phyloP scores from a whole-genome alignment of 1,284 basidiomycete genomes.

The Ustilago loliicola region DNA sequence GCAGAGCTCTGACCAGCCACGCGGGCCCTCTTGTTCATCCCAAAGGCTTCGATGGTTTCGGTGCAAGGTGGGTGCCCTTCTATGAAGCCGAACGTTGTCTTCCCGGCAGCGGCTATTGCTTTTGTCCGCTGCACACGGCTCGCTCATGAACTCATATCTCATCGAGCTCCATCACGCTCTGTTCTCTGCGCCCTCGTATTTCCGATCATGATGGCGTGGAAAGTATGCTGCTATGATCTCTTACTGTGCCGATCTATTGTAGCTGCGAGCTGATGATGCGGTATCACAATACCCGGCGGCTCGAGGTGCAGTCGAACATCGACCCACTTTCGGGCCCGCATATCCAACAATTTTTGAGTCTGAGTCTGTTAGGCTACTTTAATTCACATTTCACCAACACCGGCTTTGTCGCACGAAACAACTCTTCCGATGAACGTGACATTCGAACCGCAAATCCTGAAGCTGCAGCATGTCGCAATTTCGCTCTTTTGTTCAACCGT shows the following conservation, averaged over 20 bases:
- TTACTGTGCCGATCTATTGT: neutral
- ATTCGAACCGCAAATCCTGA: constrained; percentile 30
- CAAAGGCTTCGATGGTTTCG: too few species aligned
- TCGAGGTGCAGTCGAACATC: constrained; percentile 1
- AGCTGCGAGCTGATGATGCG: too few species aligned
- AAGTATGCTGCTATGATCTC: neutral
- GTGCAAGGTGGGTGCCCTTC: too few species aligned
- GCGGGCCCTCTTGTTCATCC: neutral
- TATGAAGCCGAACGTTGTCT: neutral
- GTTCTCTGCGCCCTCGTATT: neutral
- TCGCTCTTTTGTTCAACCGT: neutral
- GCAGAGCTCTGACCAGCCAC: neutral
- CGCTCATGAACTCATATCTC: neutral
- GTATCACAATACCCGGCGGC: too few species aligned
- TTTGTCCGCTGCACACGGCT: neutral
- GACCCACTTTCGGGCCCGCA: too few species aligned
- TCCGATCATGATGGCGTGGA: neutral
- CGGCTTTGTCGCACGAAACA: constrained; percentile 13
- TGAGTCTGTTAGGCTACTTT: too few species aligned
- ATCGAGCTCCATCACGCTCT: neutral
- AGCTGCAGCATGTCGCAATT: constrained; percentile 37
- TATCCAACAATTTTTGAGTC: too few species aligned
- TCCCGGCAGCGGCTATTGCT: too few species aligned
- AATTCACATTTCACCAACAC: too few species aligned
- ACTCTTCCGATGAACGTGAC: constrained; percentile 4